Base-by-base conservation (phyloP, 2,329 filamentous ascomycete genomes). In the Trichophyton simii region DNA sequence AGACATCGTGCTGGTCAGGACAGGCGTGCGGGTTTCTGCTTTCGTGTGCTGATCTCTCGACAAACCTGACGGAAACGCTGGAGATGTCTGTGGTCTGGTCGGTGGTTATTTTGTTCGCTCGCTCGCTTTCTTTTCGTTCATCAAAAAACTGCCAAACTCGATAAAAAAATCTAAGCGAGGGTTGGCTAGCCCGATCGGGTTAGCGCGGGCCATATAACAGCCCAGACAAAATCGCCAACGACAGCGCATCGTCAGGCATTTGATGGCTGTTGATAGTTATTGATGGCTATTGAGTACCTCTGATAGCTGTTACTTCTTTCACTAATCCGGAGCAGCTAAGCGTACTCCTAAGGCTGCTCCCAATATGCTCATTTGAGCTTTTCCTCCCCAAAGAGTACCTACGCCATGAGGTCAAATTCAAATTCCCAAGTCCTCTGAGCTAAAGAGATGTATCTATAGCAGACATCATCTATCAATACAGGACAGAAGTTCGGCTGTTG, bases 1-100 rank as follows among this genome's bases (percentile, higher is more conserved):
- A 83, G 94, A 97, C 88, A 92, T 94, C 65, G 73, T 44, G 36
- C 18, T 58, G 18, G 20, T 13, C 41, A 11, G 18, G 13, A n/a
- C 13, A 28, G 28, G 11, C 15, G 8, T n/a, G 2, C 34, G 34
- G 34, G 34, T 8, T 38, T 13, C 9, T 38, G 13, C 8, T 34
- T 36, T 18, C 3, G 3, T n/a, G 52, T 55, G 31, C 52, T 55
- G 25, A 13, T 9, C 34, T 38, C 34, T 44, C 41, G n/a, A 20
- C 9, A n/a, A 28, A 55, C 52, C 52, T 44, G n/a, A 55, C 52
- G 31, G 52, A 20, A 31, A 31, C 25, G 52, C 34, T 55, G 20
- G 3, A 36, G 42, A 20, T 34, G 3, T 38, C 34, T 3, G 11
- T 38, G 34, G 34, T 38, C 34, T 38, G 34, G 34, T 38, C 34